Conservation (phyloP, 345 rosid species). For the Pistacia vera region DNA sequence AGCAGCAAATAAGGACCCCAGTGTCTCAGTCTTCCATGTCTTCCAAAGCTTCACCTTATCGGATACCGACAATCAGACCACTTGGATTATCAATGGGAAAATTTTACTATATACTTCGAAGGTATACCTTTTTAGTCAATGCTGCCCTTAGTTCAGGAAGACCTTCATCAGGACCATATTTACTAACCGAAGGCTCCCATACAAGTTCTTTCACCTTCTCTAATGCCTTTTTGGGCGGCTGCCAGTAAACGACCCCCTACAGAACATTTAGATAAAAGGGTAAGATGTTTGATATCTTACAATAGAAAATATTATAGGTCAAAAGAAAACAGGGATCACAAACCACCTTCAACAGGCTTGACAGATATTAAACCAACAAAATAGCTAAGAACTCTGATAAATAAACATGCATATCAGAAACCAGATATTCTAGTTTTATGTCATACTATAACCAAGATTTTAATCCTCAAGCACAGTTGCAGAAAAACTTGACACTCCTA, state of each 20-base stretch:
- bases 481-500: neutral
- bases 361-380: neutral
- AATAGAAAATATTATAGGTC: neutral
- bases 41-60: conserved; percentile 9
- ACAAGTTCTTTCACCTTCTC: conserved; percentile 80
- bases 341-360: conserved; percentile 14
- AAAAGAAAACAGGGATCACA: neutral
- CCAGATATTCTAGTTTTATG: neutral
- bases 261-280: conserved; percentile 19
- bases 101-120: neutral
- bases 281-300: conserved; percentile 12
- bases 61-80: conserved; percentile 10
- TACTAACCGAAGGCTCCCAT: conserved; percentile 72
- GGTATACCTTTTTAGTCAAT: conserved; percentile 61
- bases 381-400: neutral
- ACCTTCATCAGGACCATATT: conserved; percentile 95
- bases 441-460: neutral
- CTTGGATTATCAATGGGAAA: conserved; percentile 7
- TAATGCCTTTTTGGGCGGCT: conserved; percentile 80
- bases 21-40: conserved; percentile 10
- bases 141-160: conserved; percentile 76
- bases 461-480: conserved; percentile 1
- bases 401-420: neutral
- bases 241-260: conserved; percentile 95
- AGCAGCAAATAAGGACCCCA: neutral